Percentiles rank a stretch among this genome's conserved stretches.
phyloP scores from a whole-genome alignment of 257 asterid genomes.

The Ilex asprella region DNA sequence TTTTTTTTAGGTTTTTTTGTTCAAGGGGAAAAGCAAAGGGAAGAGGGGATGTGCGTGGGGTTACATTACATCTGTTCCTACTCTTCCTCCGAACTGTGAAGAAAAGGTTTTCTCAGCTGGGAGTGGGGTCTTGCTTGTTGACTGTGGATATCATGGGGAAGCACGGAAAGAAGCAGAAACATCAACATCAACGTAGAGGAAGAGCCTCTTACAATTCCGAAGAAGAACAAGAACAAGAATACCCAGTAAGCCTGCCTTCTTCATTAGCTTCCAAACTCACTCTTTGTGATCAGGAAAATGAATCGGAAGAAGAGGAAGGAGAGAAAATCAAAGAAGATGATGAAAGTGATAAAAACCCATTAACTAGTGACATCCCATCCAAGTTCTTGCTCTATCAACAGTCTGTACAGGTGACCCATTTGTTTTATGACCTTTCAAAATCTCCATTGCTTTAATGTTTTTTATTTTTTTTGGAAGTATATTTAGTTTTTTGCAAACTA shows the following conservation, averaged over 20 bases:
- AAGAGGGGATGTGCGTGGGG: no score
- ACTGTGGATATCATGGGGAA: constrained; percentile 48
- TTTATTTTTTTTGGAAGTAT: not conserved
- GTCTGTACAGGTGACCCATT: constrained; percentile 74
- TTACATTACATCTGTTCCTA: no score
- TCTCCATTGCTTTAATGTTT: not conserved
- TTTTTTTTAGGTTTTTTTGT: no score
- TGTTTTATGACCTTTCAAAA: not conserved
- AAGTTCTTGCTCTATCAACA: constrained; percentile 84
- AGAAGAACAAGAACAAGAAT: constrained; percentile 24
- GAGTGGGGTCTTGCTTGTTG: no score
- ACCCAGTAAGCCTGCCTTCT: constrained; percentile 18
- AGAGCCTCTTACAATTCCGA: constrained; percentile 35
- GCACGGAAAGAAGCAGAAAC: constrained; percentile 68
- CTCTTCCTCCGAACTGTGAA: no score
- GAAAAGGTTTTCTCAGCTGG: no score
- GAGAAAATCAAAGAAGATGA: constrained; percentile 16
- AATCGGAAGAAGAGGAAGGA: constrained; percentile 34
- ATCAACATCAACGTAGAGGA: constrained; percentile 54
- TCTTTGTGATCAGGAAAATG: constrained; percentile 39
- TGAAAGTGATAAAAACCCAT: constrained; percentile 8
- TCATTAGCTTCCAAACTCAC: constrained; percentile 19
- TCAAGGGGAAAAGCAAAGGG: no score
- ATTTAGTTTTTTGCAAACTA: not conserved
- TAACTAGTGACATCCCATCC: constrained; percentile 43